Evolutionary conservation across 179 eudicot genomes (phyloP), one percentile per base, ranked within the genome.

Genomic region (Vitellaria paradoxa): DNA sequence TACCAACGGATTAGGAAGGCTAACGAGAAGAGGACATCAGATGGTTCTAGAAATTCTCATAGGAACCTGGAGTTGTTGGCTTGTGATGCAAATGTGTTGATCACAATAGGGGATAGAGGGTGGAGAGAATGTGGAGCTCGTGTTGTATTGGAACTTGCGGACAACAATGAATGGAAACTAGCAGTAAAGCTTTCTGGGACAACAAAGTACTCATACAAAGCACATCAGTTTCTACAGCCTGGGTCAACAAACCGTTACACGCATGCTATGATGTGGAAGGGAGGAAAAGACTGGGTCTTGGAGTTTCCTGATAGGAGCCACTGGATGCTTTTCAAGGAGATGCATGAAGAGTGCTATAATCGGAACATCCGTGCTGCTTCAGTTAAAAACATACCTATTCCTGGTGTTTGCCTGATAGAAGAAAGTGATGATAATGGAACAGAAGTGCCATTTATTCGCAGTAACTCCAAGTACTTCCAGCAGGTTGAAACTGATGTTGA

Each of bases 191-290:
- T 85, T 61, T 82, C 88, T 42, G 97, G 95, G 70, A 74, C 80
- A 18, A 86, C 91, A 17, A 93, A 85, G 71, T 90, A 88, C 83
- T 85, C 93, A 26, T 85, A 90, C 82, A 95, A 93, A 80, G 97
- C 93, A 9, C 83, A 88, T 83, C 93, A 93, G 72, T 82, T 89
- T 73, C 81, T 93, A 79, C 97, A 91, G 85, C 88, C 95, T 52
- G 97, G 97, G 78, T 81, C 95, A 68, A 86, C 93, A 47, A 93
- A 95, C 75, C 97, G 98, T 73, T 91, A 86, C 79, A 93, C 99
- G 46, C 98, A 93, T 90, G 99, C 91, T 46, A 95, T 95, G 99
- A 93, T 93, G 97, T 95, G 99, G 97, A 93, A 91, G 83, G 99
- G 97, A 71, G 97, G 91, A 59, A 93, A 95, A 79, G 98, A 95